phyloP scores from a whole-genome alignment of 1,284 basidiomycete species.

The Ustilago cynodontis region DNA sequence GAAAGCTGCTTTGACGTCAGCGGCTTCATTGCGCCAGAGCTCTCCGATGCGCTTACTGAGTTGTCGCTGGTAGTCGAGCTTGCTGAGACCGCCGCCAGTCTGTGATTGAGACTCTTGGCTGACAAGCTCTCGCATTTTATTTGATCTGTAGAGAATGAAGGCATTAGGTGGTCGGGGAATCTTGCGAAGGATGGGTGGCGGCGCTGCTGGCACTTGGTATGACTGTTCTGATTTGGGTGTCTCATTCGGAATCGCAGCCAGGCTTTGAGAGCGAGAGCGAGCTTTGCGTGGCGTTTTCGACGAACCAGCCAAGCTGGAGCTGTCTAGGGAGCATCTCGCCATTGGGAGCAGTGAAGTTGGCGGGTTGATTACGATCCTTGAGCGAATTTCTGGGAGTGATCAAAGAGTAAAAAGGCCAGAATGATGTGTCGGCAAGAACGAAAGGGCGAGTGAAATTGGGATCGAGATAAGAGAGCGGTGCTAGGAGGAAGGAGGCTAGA shows the following conservation, averaged over 20 bases:
- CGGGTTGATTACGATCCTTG: background rate
- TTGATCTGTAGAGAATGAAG: conserved; percentile 45
- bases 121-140: conserved; percentile 34
- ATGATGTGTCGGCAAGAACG: no score
- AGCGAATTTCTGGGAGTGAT: background rate
- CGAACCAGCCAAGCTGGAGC: conserved; percentile 4
- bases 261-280: conserved; percentile 25
- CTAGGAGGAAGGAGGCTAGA: background rate
- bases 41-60: conserved; percentile 39
- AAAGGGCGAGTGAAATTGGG: background rate
- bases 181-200: conserved; percentile 24
- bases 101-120: background rate
- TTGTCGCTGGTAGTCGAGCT: conserved; percentile 43
- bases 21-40: conserved; percentile 36
- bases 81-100: conserved; percentile 20
- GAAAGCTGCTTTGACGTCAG: conserved; percentile 27
- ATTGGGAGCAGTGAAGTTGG: background rate
- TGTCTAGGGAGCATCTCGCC: conserved; percentile 10
- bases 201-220: background rate
- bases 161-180: conserved; percentile 48
- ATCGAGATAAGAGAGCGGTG: background rate
- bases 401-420: background rate
- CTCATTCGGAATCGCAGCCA: background rate
- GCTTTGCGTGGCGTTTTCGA: conserved; percentile 1
- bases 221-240: background rate